Base-by-base conservation (phyloP, 2,329 filamentous ascomycete genomes). In the Saccharata proteae region DNA sequence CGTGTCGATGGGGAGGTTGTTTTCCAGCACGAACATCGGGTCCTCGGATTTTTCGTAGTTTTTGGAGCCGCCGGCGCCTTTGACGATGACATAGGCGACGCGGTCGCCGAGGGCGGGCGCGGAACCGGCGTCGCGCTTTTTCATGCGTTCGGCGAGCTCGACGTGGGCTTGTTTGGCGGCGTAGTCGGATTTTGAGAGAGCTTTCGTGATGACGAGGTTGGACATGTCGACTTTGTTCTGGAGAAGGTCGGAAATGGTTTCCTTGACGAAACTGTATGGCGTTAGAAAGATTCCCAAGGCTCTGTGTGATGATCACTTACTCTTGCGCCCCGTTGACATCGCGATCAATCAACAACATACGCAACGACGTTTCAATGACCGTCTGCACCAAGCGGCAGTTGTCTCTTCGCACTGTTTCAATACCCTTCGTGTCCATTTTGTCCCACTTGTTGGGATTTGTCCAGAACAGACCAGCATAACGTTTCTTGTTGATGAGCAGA, bases 401-500 rank as follows among this genome's bases (percentile, higher is more conserved):
- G 56, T 98, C 90, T 68, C 90, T 71, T 43, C 90, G 79, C 27
- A 98, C 92, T 3, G 90, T 98, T 59, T 98, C 90, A 43, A 98
- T 96, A 67, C 90, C 90, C 57, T 98, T 98, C 38, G 84, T 96
- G 58, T 98, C 90, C 92, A 98, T 98, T 67, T 96, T 98, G 69
- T 98, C 92, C 55, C 80, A 90, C 58, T 93, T 94, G 24, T 88
- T 73, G 1, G 88, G 74, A 43, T 80, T 90, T 4, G 90, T 98
- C 86, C 86, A 98, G 61, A 84, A 96, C 18, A 98, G 61, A n/a
- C 90, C 90, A 6, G 90, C 90, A 49, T 98, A 98, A 40, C 90
- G 80, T 66, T 98, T 98, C 67, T 98, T 98, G 74, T 98, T 98
- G 74, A 98, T 98, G 30, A 98, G 69, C 19, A 98, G 69, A 52